Conservation (phyloP, 345 rosid genomes). For the Brassica nigra region DNA sequence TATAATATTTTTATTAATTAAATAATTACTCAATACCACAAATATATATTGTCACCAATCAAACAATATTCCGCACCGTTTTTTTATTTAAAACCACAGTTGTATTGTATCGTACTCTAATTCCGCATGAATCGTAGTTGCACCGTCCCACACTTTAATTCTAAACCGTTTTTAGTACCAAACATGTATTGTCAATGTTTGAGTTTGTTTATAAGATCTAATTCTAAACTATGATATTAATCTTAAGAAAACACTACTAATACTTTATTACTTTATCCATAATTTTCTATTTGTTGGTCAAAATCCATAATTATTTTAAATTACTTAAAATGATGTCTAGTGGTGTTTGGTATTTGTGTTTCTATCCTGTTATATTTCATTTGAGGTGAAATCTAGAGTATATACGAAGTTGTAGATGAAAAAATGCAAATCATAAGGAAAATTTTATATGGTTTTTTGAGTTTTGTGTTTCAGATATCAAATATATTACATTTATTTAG, state of each 20-base stretch:
- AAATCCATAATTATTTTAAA: not conserved
- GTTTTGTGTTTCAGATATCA: not conserved
- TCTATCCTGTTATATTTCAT: not conserved
- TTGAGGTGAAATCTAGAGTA: not conserved
- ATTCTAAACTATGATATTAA: not conserved
- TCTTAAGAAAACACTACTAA: not conserved
- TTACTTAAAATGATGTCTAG: not conserved
- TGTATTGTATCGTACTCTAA: too few relatives aligned
- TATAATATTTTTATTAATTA: too few relatives aligned
- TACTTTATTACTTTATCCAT: not conserved
- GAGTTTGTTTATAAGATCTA: not conserved
- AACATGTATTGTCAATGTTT: not conserved
- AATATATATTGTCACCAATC: too few relatives aligned
- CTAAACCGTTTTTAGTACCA: too few relatives aligned
- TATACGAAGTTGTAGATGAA: not conserved
- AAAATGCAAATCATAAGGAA: not conserved
- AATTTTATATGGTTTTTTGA: not conserved
- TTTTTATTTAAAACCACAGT: too few relatives aligned
- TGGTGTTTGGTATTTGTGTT: not conserved
- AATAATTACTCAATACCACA: too few relatives aligned
- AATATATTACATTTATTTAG: too few relatives aligned
- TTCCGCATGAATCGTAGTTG: too few relatives aligned
- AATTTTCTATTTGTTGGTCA: too few relatives aligned
- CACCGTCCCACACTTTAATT: too few relatives aligned
- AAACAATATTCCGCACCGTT: too few relatives aligned